phyloP scores from a whole-genome alignment of 805 yeast species.

The Soucietia sequanensis region DNA sequence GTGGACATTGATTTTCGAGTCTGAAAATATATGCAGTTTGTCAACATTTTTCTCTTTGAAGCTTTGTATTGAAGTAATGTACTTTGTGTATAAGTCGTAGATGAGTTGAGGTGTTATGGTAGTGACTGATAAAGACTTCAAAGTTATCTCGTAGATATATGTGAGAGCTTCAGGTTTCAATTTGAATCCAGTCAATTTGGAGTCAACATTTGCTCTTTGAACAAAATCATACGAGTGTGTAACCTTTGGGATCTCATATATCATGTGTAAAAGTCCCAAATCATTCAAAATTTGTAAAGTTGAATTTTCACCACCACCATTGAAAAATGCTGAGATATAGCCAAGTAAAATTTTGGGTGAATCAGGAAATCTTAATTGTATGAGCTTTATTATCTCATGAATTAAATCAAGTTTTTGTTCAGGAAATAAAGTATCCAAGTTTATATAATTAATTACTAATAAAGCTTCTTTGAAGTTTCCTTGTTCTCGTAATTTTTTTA shows the following conservation, averaged over 20 bases:
- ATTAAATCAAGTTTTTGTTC: conserved; percentile 20
- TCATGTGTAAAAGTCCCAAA: conserved; percentile 22
- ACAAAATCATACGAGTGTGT: conserved; percentile 12
- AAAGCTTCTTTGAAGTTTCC: conserved; percentile 34
- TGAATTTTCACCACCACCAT: conserved; percentile 6
- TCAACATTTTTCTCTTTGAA: not conserved
- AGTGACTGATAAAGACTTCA: conserved; percentile 14
- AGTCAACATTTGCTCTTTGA: conserved; percentile 32
- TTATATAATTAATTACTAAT: conserved; percentile 29
- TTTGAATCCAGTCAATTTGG: conserved; percentile 17
- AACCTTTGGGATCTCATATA: conserved; percentile 16
- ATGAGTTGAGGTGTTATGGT: conserved; percentile 16
- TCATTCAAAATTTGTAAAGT: conserved; percentile 24
- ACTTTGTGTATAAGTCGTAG: conserved; percentile 18
- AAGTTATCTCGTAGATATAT: conserved; percentile 22
- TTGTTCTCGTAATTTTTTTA: conserved; percentile 27
- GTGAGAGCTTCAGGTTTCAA: conserved; percentile 19
- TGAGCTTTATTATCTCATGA: conserved; percentile 30
- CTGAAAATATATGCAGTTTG: conserved; percentile 8
- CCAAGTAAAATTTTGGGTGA: conserved; percentile 38
- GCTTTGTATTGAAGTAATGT: conserved; percentile 10
- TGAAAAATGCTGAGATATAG: conserved; percentile 31
- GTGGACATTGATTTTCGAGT: conserved; percentile 13
- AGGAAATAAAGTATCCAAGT: conserved; percentile 16
- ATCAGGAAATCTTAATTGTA: conserved; percentile 24